Percentiles rank a stretch among this genome's conserved stretches.
These are phyloP conservation scores for Hymenoscyphus albidus DNA, from an alignment of 2,329 filamentous ascomycete species.

Conservation along the genomic window DNA sequence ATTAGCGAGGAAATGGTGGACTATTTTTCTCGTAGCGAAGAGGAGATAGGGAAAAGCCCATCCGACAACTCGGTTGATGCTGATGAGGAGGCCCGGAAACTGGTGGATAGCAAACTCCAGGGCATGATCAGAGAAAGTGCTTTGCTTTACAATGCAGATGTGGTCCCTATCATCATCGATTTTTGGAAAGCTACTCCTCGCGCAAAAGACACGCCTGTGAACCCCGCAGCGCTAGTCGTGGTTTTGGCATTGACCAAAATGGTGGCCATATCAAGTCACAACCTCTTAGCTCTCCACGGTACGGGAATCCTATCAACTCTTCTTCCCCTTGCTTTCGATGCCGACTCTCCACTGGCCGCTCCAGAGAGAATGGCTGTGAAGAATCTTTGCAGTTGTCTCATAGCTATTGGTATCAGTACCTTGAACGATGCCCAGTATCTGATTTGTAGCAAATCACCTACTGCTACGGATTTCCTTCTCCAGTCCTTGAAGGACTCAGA, in stretches of 20 bases:
- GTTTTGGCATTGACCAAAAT: slow-evolving; percentile 41
- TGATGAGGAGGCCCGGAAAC: slow-evolving; percentile 27
- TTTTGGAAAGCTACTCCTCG: slow-evolving; percentile 62
- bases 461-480: slow-evolving; percentile 66
- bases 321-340: slow-evolving; percentile 56
- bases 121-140: slow-evolving; percentile 50
- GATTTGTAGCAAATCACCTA: slow-evolving; percentile 48
- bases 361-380: slow-evolving; percentile 58
- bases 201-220: slow-evolving; percentile 41
- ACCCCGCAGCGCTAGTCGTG: slow-evolving; percentile 58
- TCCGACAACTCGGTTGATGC: slow-evolving; percentile 3
- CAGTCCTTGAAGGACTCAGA: slow-evolving; percentile 70
- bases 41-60: slow-evolving; percentile 1
- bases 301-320: slow-evolving; percentile 67
- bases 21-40: slow-evolving; percentile 15
- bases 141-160: slow-evolving; percentile 56
- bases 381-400: slow-evolving; percentile 64
- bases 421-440: slow-evolving; percentile 83
- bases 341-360: slow-evolving; percentile 47
- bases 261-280: slow-evolving; percentile 65
- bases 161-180: slow-evolving; percentile 58
- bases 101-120: slow-evolving; percentile 40
- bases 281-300: slow-evolving; percentile 66
- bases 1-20: slow-evolving; percentile 4
- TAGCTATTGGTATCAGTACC: slow-evolving; percentile 70